Evolutionary conservation across 768 basidiomycete species (phyloP).

Genomic region (Ramaria sp.): DNA sequence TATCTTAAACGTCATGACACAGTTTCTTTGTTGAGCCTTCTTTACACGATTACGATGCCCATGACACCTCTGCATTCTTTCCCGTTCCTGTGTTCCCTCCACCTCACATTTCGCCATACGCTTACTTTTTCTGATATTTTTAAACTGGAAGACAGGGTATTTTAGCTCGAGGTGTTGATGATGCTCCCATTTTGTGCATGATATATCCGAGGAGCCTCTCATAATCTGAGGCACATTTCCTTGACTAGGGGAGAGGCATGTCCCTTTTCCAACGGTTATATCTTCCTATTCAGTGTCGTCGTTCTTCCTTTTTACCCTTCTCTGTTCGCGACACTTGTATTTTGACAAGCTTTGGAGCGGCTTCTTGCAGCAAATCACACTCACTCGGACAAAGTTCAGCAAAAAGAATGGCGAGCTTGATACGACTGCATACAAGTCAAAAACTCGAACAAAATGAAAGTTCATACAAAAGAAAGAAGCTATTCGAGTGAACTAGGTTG

Average conservation of each 20-base stretch:
- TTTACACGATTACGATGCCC: conserved; percentile 22
- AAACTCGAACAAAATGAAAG: not conserved
- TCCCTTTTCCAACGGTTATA: not conserved
- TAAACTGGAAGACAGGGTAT: conserved; percentile 6
- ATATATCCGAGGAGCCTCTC: not conserved
- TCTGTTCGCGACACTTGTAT: conserved; percentile 1
- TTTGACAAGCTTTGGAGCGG: not conserved
- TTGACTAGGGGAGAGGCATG: too few species aligned
- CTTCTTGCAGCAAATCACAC: not conserved
- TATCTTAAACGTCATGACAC: conserved; percentile 47
- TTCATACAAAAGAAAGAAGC: not conserved
- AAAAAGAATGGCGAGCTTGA: not conserved
- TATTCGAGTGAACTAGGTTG: not conserved
- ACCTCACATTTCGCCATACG: not conserved
- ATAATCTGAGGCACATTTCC: not conserved
- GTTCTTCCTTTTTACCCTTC: not conserved
- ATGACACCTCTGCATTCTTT: conserved; percentile 21
- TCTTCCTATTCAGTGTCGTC: not conserved
- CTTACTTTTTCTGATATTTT: conserved; percentile 3
- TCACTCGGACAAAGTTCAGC: not conserved
- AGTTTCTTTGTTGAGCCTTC: not conserved
- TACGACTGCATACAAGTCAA: not conserved
- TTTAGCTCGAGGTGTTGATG: conserved; percentile 1
- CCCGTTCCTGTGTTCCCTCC: conserved; percentile 18
- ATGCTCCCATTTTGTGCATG: conserved; percentile 2